A percentile compares a stretch with the other conserved stretches of the same genome.
phyloP scores from a whole-genome alignment of 2,329 filamentous ascomycete species.

The Cladosporium sp. region DNA sequence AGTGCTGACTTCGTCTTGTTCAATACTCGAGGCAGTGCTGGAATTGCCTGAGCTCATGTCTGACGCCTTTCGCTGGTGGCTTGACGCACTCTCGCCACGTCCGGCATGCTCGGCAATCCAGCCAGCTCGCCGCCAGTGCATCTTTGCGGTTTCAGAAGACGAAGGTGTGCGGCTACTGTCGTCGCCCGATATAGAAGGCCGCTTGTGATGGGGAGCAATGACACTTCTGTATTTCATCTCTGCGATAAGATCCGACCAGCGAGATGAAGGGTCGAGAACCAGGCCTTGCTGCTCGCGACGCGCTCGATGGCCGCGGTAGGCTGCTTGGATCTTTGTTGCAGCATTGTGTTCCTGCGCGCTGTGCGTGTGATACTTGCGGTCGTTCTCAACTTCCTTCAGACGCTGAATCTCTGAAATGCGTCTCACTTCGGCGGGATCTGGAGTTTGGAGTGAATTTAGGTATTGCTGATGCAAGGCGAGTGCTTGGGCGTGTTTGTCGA shows the following conservation, averaged over 20 bases:
- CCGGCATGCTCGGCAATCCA: constrained; percentile 70
- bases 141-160: constrained; percentile 44
- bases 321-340: constrained; percentile 49
- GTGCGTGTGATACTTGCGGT: constrained; percentile 29
- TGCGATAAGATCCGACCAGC: constrained; percentile 65
- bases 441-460: constrained; percentile 27
- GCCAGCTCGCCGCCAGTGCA: constrained; percentile 74
- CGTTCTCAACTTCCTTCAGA: constrained; percentile 28
- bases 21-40: constrained; percentile 44
- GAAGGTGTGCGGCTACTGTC: constrained; percentile 24
- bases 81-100: constrained; percentile 56
- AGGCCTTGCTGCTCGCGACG: constrained; percentile 70
- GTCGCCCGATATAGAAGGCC: not conserved
- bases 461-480: constrained; percentile 28
- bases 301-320: constrained; percentile 74
- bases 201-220: constrained; percentile 25
- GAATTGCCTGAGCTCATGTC: constrained; percentile 33
- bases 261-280: constrained; percentile 64
- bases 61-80: constrained; percentile 34
- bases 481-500: constrained; percentile 5
- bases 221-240: constrained; percentile 31
- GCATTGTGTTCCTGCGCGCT: constrained; percentile 30
- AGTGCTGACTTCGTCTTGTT: constrained; percentile 52
- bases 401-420: constrained; percentile 31
- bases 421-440: constrained; percentile 23